phyloP scores from a whole-genome alignment of 148 eudicot genomes.

The Persicaria maculosa region DNA sequence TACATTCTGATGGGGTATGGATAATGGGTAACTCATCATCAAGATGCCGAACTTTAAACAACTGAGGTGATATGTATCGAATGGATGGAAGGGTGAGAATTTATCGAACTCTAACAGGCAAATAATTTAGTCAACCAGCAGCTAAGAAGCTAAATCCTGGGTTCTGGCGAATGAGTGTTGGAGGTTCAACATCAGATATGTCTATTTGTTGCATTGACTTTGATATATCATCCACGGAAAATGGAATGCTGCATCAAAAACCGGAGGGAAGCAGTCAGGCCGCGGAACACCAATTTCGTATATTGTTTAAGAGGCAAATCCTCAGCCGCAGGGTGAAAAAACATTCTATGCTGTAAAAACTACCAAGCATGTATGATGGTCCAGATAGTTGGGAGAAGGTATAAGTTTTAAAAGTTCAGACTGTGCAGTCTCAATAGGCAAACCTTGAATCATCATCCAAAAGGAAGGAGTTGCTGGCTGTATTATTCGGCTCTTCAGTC shows the following conservation, averaged over 20 bases:
- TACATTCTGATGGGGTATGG: background rate
- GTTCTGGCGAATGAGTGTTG: conserved; percentile 53
- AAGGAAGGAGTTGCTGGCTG: conserved; percentile 78
- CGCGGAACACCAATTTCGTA: background rate
- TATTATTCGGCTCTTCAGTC: conserved; percentile 80
- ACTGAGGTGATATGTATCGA: background rate
- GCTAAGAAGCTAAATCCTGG: conserved; percentile 81
- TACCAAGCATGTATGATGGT: too few species aligned
- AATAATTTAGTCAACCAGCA: conserved; percentile 33
- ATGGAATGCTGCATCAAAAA: conserved; percentile 70
- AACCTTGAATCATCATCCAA: conserved; percentile 95
- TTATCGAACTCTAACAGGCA: background rate
- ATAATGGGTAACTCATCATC: background rate
- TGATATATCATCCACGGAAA: conserved; percentile 90
- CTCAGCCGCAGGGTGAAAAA: too few species aligned
- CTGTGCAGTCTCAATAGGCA: conserved; percentile 5
- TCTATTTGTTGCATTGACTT: conserved; percentile 91
- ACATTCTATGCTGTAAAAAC: too few species aligned
- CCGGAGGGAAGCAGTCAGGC: background rate
- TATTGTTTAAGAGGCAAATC: too few species aligned
- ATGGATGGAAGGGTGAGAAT: background rate
- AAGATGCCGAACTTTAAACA: background rate
- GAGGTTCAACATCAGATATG: conserved; percentile 67
- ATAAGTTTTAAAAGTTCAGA: background rate
- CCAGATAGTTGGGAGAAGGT: too few species aligned